Percentiles rank a stretch among this genome's conserved stretches.
Conservation (phyloP, 257 asterid genomes). For the Datura wrightii region DNA sequence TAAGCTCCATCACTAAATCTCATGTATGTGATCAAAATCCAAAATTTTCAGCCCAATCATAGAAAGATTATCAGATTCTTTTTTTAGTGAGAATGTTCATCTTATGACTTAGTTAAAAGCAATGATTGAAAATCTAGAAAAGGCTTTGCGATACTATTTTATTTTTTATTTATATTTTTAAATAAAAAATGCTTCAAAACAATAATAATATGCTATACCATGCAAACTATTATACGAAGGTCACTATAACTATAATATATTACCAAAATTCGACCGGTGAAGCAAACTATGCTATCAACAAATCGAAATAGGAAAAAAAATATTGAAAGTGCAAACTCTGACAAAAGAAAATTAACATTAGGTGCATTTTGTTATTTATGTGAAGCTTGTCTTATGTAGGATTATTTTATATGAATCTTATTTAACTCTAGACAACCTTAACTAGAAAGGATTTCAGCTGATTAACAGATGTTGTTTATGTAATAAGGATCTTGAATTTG, state of each 20-base stretch:
- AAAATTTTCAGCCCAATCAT: too few species aligned
- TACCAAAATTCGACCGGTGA: not conserved
- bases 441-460: too few species aligned
- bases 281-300: not conserved
- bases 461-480: too few species aligned
- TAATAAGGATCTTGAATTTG: too few species aligned
- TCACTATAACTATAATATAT: not conserved
- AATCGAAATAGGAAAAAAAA: not conserved
- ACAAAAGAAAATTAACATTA: not conserved
- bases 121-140: too few species aligned
- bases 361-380: not conserved
- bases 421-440: too few species aligned
- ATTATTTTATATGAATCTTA: too few species aligned
- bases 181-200: too few species aligned
- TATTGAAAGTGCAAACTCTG: not conserved
- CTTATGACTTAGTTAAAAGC: not conserved
- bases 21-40: too few species aligned
- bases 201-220: not conserved
- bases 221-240: not conserved
- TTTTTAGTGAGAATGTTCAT: not conserved
- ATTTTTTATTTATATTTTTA: too few species aligned
- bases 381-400: too few species aligned
- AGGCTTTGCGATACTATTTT: not conserved
- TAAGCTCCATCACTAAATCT: not conserved
- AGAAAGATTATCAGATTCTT: not conserved